Conservation (phyloP, 768 basidiomycete species). For the Leccinum broughii region DNA sequence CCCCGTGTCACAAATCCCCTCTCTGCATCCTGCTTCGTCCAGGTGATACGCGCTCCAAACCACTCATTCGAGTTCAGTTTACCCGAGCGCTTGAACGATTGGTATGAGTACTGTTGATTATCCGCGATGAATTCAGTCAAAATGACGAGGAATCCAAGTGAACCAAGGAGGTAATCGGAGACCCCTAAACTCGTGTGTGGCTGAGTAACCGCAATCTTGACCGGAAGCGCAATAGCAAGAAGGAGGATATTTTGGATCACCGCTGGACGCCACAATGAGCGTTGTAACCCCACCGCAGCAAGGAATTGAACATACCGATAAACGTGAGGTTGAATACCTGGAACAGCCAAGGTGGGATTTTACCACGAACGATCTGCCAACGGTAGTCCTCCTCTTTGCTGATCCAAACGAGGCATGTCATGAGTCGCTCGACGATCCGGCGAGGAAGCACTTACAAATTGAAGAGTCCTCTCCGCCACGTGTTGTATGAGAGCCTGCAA, state of each 20-base stretch:
- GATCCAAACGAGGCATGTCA: not conserved
- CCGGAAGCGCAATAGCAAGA: conserved; percentile 64
- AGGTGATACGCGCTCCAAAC: conserved; percentile 63
- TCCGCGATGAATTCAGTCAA: conserved; percentile 81
- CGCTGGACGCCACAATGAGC: conserved; percentile 39
- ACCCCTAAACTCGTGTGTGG: conserved; percentile 50
- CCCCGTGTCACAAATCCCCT: conserved; percentile 87
- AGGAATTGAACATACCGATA: conserved; percentile 49
- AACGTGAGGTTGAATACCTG: conserved; percentile 64
- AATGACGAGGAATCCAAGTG: conserved; percentile 57
- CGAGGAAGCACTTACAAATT: conserved; percentile 47
- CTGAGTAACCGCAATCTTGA: conserved; percentile 54
- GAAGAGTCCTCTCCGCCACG: conserved; percentile 81
- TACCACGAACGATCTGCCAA: conserved; percentile 74
- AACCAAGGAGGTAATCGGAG: conserved; percentile 65
- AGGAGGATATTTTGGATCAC: conserved; percentile 80
- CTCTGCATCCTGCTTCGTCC: conserved; percentile 65
- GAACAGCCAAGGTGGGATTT: conserved; percentile 56
- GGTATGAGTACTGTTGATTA: conserved; percentile 88
- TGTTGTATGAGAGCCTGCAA: conserved; percentile 71
- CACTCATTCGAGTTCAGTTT: conserved; percentile 49
- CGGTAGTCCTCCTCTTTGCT: conserved; percentile 91
- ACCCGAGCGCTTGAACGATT: conserved; percentile 65
- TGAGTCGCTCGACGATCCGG: not conserved
- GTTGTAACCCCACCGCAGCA: not conserved